Evolutionary conservation across 352 stramenopile genomes (phyloP), one percentile per base, ranked within the genome.

Genomic region (Globisporangium nodosum): DNA sequence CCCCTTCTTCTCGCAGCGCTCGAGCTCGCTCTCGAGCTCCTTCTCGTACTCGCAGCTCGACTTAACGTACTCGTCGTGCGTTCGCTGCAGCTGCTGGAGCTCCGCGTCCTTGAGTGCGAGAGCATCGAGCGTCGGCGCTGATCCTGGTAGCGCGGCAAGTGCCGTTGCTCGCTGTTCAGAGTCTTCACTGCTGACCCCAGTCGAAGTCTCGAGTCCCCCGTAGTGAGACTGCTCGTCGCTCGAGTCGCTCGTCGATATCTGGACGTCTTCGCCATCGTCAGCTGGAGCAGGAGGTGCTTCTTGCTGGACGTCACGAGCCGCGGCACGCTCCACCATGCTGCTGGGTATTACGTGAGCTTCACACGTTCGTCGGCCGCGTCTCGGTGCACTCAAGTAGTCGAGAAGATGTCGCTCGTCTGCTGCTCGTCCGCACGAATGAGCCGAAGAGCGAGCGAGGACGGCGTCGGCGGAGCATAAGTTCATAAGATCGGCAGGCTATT

Each of bases 31-130:
- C 61, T 90, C 79, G 11, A 92, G 70, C 53, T 90, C 79, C 6
- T 71, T 74, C 54, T 92, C 82, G 47, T 90, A 90, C 60, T 92
- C 79, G 56, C 79, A 85, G 42, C 77, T 90, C 1, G 79, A 90
- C 45, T 72, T 73, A 48, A 92, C 67, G 64, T 87, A 92, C 56
- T 92, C 79, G 55, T 92, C 79, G 45, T 89, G 77, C 5, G 70
- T 81, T 46, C 65, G 61, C 51, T 92, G 81, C 39, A 92, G 51
- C 53, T 74, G 64, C 48, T 58, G 60, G 1, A 91, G 65, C 56
- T 88, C 76, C 11, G 54, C 43, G 24, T 54, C 51, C 33, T 47
- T 52, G 24, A 59, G 35, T 13, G 20, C n/a, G 16, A 56, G 52
- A n/a, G 43, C 51, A 12, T 56, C 39, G 27, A 12, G 27, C 18